These are phyloP conservation scores for Mucor indicus DNA, from an alignment of 371 early-diverging fungal genomes.

Conservation along the genomic window DNA sequence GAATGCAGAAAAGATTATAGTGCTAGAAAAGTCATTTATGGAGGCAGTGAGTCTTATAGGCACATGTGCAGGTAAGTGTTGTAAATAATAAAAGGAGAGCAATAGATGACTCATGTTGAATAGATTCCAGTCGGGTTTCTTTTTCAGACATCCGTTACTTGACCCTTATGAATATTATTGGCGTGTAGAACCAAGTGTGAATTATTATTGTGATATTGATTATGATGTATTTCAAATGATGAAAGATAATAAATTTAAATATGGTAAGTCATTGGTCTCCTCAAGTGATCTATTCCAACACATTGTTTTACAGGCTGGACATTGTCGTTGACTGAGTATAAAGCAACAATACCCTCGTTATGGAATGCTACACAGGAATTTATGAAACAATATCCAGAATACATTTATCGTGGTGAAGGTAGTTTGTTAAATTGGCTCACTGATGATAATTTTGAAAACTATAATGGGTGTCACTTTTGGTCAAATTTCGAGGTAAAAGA, in stretches of 20 bases:
- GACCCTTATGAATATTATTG: constrained; percentile 87
- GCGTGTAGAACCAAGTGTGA: constrained; percentile 92
- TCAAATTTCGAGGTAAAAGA: constrained; percentile 52
- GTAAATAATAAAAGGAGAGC: too few relatives aligned
- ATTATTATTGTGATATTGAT: constrained; percentile 82
- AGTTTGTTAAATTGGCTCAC: constrained; percentile 30
- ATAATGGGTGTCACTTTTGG: constrained; percentile 88
- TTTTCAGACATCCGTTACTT: constrained; percentile 76
- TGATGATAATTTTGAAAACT: constrained; percentile 28
- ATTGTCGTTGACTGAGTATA: constrained; percentile 79
- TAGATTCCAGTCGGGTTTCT: constrained; percentile 77
- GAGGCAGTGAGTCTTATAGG: too few relatives aligned
- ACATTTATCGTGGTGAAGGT: constrained; percentile 15
- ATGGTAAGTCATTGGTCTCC: too few relatives aligned
- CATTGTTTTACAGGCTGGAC: constrained; percentile 81
- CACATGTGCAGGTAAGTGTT: too few relatives aligned
- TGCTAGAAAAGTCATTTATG: too few relatives aligned
- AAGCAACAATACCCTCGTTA: constrained; percentile 81
- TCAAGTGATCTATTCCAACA: too few relatives aligned
- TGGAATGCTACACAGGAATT: constrained; percentile 70
- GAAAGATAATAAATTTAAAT: constrained; percentile 75
- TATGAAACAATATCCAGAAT: constrained; percentile 46
- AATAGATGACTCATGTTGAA: too few relatives aligned
- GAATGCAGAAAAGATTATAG: too few relatives aligned
- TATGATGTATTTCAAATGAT: constrained; percentile 90